These are phyloP conservation scores for Intubia oerlemansii DNA, from an alignment of 2,329 filamentous ascomycete genomes.

Conservation along the genomic window DNA sequence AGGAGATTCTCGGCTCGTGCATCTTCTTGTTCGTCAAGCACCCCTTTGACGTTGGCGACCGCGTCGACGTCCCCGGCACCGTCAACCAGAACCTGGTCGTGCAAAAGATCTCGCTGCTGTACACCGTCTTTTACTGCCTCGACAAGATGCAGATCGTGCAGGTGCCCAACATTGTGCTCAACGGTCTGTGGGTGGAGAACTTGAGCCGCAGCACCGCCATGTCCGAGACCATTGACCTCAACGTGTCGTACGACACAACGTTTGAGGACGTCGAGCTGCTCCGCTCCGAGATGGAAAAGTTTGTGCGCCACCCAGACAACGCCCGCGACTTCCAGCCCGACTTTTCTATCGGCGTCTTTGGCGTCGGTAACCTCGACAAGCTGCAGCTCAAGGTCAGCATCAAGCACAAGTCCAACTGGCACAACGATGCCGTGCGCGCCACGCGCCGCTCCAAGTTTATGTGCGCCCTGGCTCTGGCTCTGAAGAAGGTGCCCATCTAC, in stretches of 20 bases:
- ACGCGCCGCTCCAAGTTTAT: slow-evolving; percentile 86
- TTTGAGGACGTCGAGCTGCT: slow-evolving; percentile 81
- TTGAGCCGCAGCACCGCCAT: slow-evolving; percentile 78
- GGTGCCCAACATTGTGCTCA: slow-evolving; percentile 80
- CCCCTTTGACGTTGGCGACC: slow-evolving; percentile 87
- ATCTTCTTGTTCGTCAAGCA: slow-evolving; percentile 99
- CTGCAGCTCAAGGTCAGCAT: slow-evolving; percentile 66
- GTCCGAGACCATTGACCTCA: slow-evolving; percentile 64
- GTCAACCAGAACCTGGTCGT: slow-evolving; percentile 50
- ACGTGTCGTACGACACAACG: slow-evolving; percentile 65
- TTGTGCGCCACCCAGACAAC: slow-evolving; percentile 70
- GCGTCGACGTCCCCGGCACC: slow-evolving; percentile 52
- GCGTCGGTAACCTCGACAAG: slow-evolving; percentile 74
- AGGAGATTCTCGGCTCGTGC: slow-evolving; percentile 93
- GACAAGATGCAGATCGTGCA: slow-evolving; percentile 61
- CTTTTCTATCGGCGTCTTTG: slow-evolving; percentile 53
- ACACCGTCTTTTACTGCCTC: slow-evolving; percentile 75
- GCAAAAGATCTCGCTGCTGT: slow-evolving; percentile 84
- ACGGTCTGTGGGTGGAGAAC: slow-evolving; percentile 90
- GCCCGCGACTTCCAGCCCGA: slow-evolving; percentile 78
- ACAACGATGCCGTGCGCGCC: slow-evolving; percentile 64
- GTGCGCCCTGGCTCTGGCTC: slow-evolving; percentile 68
- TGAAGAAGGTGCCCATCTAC: slow-evolving; percentile 74
- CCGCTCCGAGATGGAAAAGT: slow-evolving; percentile 63
- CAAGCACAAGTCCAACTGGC: slow-evolving; percentile 83